Evolutionary conservation across 2,329 filamentous ascomycete genomes (phyloP), one percentile per base, ranked within the genome.

Genomic region (Epichloe uncinata): DNA sequence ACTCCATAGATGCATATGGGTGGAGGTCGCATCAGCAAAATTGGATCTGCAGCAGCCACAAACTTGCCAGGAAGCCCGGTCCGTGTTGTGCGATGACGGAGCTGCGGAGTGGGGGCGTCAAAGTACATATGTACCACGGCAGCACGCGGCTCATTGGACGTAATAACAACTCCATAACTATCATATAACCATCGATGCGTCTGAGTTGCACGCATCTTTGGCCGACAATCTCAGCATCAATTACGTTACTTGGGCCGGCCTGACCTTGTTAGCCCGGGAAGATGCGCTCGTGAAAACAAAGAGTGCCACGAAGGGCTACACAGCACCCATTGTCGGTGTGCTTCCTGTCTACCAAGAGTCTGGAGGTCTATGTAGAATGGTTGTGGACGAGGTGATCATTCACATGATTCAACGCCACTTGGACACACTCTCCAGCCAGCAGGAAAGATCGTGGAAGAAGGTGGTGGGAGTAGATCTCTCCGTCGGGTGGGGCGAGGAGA

Each of bases 1-100:
- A 57, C 56, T 59, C 60, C 52, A 52, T 65, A 63, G 42, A 56
- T 61, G 58, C 62, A 64, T 64, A 47, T 42, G 40, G 38, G 47
- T 38, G 50, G 50, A 22, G 16, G 15, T 11, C 42, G 16, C 42
- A 40, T 42, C 40, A 40, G 12, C 48, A 36, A 50, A 26, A 43
- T 40, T 43, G 48, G 46, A 44, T 42, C 45, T 37, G 16, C n/a
- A 26, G 40, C 15, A 48, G 47, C 47, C 47, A 48, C 30, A 34
- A 47, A 38, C 18, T 13, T 16, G 7, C 30, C 35, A 7, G 18
- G 11, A 18, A 43, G 18, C 13, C 18, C n/a, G 41, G 20, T 26
- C 41, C 41, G 41, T 43, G 33, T 15, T 15, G 22, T 45, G 48
- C 41, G 48, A 49, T 37, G 42, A 45, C 48, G 42, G 48, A 37